Base-by-base conservation (phyloP, 129 eudicot species). In the Artemisia annua region DNA sequence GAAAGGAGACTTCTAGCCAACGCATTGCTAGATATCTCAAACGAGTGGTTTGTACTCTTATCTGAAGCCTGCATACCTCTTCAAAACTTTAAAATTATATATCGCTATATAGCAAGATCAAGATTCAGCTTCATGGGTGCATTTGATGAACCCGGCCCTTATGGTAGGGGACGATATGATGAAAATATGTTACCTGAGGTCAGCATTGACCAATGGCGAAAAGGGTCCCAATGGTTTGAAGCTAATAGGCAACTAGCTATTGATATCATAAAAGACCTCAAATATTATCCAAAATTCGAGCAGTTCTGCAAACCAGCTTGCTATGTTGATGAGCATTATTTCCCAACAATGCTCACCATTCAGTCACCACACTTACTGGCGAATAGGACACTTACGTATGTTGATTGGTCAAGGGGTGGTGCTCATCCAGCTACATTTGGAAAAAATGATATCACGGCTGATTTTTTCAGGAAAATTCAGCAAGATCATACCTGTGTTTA, bases 361-460 rank as follows among this genome's bases (percentile, higher is more conserved):
- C 57, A 16, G 57, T 15, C 57, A 15, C 57, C 57, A 11, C n/a
- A 52, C 18, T 52, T 52, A 5, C 18, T 52, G n/a, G 57, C 57
- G 57, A 52, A 52, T 7, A 15, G 57, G 57, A 52, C 17, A 13
- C 18, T 52, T 15, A 52, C 57, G 3, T 52, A 16, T 5, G 57
- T 52, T 52, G 57, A 52, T 16, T 52, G 57, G 57, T 52, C 57
- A 52, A 52, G 57, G 57, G 57, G 57, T 12, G 57, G 57, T 15
- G 57, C 57, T 16, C 57, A 52, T 16, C 57, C 57, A 13, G 57
- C 57, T 13, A 14, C 57, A 52, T 52, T 52, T 15, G 57, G 57
- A 16, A 13, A 15, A 11, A 52, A 13, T 5, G 57, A 52, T 52
- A 52, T 52, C 18, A 52, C 57, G 0, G 1, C n/a, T 13, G 18